phyloP scores from a whole-genome alignment of 495 filamentous ascomycete genomes.

The Xylaria longipes region DNA sequence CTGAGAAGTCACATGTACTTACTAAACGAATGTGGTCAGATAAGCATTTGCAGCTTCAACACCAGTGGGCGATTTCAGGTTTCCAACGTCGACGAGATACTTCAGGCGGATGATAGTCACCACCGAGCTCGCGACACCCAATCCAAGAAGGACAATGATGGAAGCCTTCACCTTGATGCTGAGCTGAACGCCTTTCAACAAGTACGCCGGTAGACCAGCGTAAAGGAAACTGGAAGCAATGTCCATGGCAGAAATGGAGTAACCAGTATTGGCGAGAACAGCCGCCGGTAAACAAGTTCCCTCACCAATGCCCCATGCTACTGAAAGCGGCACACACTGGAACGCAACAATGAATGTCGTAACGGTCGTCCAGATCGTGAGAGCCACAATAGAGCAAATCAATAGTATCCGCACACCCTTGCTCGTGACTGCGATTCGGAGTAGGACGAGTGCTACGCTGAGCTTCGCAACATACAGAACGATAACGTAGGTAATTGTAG shows the following conservation, averaged over 20 bases:
- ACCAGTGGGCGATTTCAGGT: conserved; percentile 21
- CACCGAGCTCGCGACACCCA: conserved; percentile 26
- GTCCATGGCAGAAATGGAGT: conserved; percentile 28
- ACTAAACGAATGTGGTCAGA: conserved; percentile 27
- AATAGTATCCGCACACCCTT: conserved; percentile 17
- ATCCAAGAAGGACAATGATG: conserved; percentile 22
- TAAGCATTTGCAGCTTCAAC: conserved; percentile 25
- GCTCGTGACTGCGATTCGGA: conserved; percentile 27
- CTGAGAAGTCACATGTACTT: not conserved
- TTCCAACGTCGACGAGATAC: conserved; percentile 24
- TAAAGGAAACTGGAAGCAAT: conserved; percentile 26
- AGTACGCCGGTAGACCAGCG: conserved; percentile 18
- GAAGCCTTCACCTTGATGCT: conserved; percentile 22
- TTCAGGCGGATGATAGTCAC: conserved; percentile 28
- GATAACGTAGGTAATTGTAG: conserved; percentile 28
- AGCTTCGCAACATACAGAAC: conserved; percentile 24
- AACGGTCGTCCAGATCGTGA: conserved; percentile 27
- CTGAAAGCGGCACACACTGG: conserved; percentile 23
- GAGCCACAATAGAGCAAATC: conserved; percentile 17
- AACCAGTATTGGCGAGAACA: conserved; percentile 26
- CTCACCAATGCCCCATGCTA: conserved; percentile 23
- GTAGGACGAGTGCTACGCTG: conserved; percentile 24
- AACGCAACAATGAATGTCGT: conserved; percentile 23
- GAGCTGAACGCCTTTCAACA: conserved; percentile 24
- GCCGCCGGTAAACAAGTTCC: conserved; percentile 21